Percentiles rank a stretch among this genome's conserved stretches.
phyloP scores from a whole-genome alignment of 2,329 filamentous ascomycete species.

The Helotiales sp. region DNA sequence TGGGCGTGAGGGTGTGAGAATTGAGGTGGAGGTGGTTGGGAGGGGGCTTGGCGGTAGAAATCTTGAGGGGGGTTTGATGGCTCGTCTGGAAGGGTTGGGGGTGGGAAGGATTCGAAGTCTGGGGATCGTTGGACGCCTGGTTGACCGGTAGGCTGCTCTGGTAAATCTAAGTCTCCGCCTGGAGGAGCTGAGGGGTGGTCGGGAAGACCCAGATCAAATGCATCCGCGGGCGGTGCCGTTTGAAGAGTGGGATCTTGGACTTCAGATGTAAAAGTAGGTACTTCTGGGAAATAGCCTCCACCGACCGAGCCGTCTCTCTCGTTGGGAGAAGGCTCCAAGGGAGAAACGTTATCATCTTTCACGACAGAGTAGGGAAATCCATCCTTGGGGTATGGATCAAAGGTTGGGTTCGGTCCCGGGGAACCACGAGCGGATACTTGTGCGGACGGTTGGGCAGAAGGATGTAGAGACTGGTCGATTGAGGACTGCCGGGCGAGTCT shows the following conservation, averaged over 20 bases:
- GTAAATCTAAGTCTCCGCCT: constrained; percentile 41
- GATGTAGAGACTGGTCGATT: constrained; percentile 55
- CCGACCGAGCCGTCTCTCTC: constrained; percentile 55
- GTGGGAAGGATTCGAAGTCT: constrained; percentile 37
- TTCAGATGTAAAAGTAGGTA: constrained; percentile 45
- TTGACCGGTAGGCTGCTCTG: constrained; percentile 36
- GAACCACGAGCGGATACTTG: constrained; percentile 37
- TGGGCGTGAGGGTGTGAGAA: constrained; percentile 26
- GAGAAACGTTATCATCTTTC: constrained; percentile 54
- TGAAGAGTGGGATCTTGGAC: constrained; percentile 34
- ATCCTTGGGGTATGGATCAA: constrained; percentile 45
- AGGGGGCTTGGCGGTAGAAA: constrained; percentile 24
- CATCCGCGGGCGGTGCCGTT: constrained; percentile 36
- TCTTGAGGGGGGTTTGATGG: constrained; percentile 22
- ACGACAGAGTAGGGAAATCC: constrained; percentile 41
- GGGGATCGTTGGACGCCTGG: constrained; percentile 42
- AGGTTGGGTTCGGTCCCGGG: constrained; percentile 32
- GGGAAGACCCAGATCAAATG: constrained; percentile 35
- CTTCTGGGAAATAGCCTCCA: constrained; percentile 62
- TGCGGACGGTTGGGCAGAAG: constrained; percentile 39
- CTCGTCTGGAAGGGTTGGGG: constrained; percentile 33
- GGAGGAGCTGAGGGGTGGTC: constrained; percentile 37
- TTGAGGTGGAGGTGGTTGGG: constrained; percentile 29
- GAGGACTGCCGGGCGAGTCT: constrained; percentile 52
- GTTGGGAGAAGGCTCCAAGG: constrained; percentile 51